phyloP scores from a whole-genome alignment of 2,329 filamentous ascomycete species.

The Fusarium dlaminii region DNA sequence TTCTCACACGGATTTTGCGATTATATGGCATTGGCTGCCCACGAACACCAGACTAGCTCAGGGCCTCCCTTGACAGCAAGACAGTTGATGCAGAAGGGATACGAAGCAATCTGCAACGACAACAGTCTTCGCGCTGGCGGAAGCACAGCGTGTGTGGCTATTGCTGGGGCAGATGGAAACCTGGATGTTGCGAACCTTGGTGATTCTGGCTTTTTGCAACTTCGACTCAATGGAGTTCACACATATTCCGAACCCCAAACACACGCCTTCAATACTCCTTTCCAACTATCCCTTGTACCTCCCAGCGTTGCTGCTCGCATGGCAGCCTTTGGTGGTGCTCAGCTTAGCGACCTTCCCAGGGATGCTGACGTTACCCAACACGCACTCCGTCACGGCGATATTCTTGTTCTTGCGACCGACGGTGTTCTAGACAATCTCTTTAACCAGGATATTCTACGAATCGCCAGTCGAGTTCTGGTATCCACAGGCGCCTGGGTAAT shows the following conservation, averaged over 20 bases:
- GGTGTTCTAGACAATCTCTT: slow-evolving; percentile 97
- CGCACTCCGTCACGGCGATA: slow-evolving; percentile 85
- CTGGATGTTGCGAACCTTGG: slow-evolving; percentile 93
- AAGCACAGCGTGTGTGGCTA: slow-evolving; percentile 89
- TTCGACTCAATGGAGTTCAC: slow-evolving; percentile 86
- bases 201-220: slow-evolving; percentile 91
- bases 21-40: slow-evolving; percentile 85
- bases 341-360: slow-evolving; percentile 82
- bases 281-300: slow-evolving; percentile 90
- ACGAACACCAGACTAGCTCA: slow-evolving; percentile 59
- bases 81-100: slow-evolving; percentile 82
- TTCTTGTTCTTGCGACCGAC: slow-evolving; percentile 93
- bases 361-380: slow-evolving; percentile 85
- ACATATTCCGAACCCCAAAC: slow-evolving; percentile 87
- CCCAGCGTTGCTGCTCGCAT: slow-evolving; percentile 81
- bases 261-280: slow-evolving; percentile 97
- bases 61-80: slow-evolving; percentile 65
- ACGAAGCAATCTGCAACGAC: slow-evolving; percentile 82
- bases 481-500: slow-evolving; percentile 77
- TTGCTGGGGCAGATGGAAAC: slow-evolving; percentile 76
- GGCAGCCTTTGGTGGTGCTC: slow-evolving; percentile 82
- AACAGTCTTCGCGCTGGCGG: slow-evolving; percentile 80
- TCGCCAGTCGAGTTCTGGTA: slow-evolving; percentile 82
- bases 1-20: slow-evolving; percentile 95
- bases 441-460: slow-evolving; percentile 85